Evolutionary conservation across 352 stramenopile species (phyloP).

Genomic region (Globisporangium mamillatum): DNA sequence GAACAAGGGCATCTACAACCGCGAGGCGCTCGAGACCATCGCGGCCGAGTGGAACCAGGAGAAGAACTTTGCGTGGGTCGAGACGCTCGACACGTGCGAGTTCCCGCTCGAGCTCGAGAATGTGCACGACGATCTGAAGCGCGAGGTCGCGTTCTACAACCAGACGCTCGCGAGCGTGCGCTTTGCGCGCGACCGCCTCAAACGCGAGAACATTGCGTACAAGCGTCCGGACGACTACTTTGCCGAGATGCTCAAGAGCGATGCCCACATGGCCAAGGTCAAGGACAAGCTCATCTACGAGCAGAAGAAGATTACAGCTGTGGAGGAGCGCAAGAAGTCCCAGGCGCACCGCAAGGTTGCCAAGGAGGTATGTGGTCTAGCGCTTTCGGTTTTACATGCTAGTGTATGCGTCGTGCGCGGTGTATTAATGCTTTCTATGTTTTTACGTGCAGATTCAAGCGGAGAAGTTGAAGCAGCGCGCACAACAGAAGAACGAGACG

Average conservation of each 20-base stretch:
- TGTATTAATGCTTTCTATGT: background rate
- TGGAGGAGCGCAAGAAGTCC: slow-evolving; percentile 96
- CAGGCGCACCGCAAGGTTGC: slow-evolving; percentile 95
- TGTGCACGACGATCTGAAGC: slow-evolving; percentile 87
- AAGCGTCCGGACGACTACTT: slow-evolving; percentile 97
- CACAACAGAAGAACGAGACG: slow-evolving; percentile 87
- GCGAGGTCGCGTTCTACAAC: slow-evolving; percentile 97
- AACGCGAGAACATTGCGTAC: slow-evolving; percentile 84
- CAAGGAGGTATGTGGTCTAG: slow-evolving; percentile 82
- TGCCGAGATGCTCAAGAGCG: slow-evolving; percentile 99
- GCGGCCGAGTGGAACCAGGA: slow-evolving; percentile 53
- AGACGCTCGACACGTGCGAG: slow-evolving; percentile 75
- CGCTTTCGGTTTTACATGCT: background rate
- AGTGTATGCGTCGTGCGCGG: background rate
- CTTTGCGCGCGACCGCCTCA: slow-evolving; percentile 64
- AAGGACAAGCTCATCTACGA: slow-evolving; percentile 99
- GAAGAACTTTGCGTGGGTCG: slow-evolving; percentile 64
- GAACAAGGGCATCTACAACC: slow-evolving; percentile 69
- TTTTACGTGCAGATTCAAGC: slow-evolving; percentile 41
- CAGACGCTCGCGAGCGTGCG: slow-evolving; percentile 75
- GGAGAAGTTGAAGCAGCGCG: slow-evolving; percentile 79
- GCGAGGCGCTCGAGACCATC: slow-evolving; percentile 59
- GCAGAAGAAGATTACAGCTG: slow-evolving; percentile 98
- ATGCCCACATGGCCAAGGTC: slow-evolving; percentile 94
- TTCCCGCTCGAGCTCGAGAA: slow-evolving; percentile 62